These are phyloP conservation scores for Phlyctochytrium arcticum DNA, from an alignment of 192 early-diverging fungal species.

Conservation along the genomic window DNA sequence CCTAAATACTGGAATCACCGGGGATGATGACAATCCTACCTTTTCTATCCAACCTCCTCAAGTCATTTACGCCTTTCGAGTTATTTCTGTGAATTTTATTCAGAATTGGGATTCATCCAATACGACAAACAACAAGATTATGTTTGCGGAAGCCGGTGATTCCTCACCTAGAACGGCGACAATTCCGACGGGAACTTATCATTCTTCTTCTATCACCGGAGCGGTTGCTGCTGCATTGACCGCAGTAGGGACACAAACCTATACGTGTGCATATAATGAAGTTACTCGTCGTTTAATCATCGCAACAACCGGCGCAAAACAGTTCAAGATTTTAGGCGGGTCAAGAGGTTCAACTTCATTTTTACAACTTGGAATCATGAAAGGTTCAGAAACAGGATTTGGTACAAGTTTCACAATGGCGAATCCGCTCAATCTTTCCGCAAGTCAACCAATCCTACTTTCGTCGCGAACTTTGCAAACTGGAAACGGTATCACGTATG, in stretches of 20 bases:
- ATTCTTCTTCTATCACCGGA: background rate
- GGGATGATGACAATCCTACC: background rate
- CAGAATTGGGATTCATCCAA: background rate
- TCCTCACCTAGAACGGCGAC: background rate
- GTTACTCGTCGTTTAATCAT: background rate
- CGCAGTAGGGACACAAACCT: background rate
- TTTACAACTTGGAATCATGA: background rate
- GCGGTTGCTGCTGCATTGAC: background rate
- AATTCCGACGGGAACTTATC: background rate
- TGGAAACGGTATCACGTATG: background rate
- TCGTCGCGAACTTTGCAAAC: no score
- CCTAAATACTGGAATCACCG: background rate
- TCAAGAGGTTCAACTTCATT: background rate
- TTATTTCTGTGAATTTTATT: background rate
- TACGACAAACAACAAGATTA: background rate
- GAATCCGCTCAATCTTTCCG: no score
- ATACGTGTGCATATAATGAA: background rate
- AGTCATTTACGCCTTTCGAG: background rate
- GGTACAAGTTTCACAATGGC: background rate
- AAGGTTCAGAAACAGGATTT: conserved; percentile 1
- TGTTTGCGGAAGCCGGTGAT: background rate
- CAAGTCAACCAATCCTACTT: no score
- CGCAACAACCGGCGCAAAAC: background rate
- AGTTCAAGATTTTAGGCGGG: background rate
- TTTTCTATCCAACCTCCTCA: background rate